Conservation (phyloP, 164 flowering plant genomes). For the Vitis rupestris region DNA sequence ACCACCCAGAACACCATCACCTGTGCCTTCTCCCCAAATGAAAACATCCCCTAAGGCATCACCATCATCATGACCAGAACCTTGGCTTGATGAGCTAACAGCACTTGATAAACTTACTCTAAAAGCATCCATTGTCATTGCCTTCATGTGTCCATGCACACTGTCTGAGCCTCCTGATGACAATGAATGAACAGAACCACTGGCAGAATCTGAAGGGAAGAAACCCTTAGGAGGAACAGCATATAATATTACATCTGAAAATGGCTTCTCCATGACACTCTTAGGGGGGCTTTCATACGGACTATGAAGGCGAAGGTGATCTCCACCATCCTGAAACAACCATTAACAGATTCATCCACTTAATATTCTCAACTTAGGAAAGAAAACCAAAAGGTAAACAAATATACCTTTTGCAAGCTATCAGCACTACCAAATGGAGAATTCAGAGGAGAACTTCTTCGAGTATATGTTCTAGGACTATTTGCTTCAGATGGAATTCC, state of each 20-base stretch:
- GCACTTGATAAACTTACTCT: conserved; percentile 97
- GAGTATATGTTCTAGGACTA: conserved; percentile 92
- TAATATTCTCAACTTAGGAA: conserved; percentile 4
- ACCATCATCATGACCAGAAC: conserved; percentile 98
- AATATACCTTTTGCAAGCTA: conserved; percentile 72
- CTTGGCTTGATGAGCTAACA: conserved; percentile 97
- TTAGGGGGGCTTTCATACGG: conserved; percentile 94
- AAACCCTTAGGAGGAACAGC: conserved; percentile 87
- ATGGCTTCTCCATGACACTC: conserved; percentile 74
- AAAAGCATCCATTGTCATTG: conserved; percentile 76
- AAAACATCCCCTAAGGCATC: conserved; percentile 98
- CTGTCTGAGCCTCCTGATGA: conserved; percentile 94
- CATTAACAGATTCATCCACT: conserved; percentile 8
- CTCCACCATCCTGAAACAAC: conserved; percentile 65
- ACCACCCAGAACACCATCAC: conserved; percentile 89
- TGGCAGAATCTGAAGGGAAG: conserved; percentile 82
- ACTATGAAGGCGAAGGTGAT: conserved; percentile 78
- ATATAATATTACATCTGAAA: conserved; percentile 72
- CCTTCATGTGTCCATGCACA: conserved; percentile 76
- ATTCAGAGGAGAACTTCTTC: conserved; percentile 90
- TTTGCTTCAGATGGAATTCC: conserved; percentile 89
- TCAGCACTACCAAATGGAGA: conserved; percentile 90
- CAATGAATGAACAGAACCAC: conserved; percentile 78
- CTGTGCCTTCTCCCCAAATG: conserved; percentile 96
- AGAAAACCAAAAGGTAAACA: background rate